Evolutionary conservation across 805 yeast genomes (phyloP).

Genomic region (Komagataella kurtzmanii): DNA sequence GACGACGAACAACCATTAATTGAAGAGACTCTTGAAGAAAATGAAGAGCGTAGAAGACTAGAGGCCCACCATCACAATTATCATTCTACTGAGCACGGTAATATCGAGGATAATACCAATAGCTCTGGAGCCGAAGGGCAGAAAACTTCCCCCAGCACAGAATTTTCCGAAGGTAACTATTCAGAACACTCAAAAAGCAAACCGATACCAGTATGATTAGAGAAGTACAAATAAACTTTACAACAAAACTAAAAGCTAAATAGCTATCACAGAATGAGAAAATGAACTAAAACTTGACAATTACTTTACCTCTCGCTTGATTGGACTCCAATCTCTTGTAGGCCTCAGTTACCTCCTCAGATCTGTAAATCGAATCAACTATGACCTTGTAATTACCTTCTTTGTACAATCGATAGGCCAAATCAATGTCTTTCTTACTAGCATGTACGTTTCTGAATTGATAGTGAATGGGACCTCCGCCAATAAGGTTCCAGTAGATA

Average conservation of each 20-base stretch:
- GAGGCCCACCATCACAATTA: not conserved
- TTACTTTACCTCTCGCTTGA: constrained; percentile 54
- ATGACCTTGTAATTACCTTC: constrained; percentile 28
- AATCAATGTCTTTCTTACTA: not conserved
- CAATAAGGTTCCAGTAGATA: constrained; percentile 1
- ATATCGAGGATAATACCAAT: not conserved
- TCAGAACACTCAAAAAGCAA: constrained; percentile 14
- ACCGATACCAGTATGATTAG: constrained; percentile 8
- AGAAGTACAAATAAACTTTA: constrained; percentile 1
- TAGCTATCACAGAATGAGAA: not conserved
- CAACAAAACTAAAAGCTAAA: not conserved
- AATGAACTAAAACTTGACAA: constrained; percentile 17
- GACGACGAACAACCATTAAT: not conserved
- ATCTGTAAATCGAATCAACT: constrained; percentile 39
- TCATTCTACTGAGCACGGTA: not conserved
- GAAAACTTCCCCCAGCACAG: not conserved
- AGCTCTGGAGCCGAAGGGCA: not conserved
- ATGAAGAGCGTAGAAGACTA: constrained; percentile 1
- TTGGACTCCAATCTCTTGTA: constrained; percentile 30
- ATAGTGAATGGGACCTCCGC: not conserved
- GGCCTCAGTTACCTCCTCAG: constrained; percentile 38
- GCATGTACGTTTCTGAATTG: not conserved
- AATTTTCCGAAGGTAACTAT: constrained; percentile 13
- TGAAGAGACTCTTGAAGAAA: not conserved
- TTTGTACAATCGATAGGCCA: constrained; percentile 30